Percentiles rank a stretch among this genome's conserved stretches.
Conservation (phyloP, 2,329 filamentous ascomycete genomes). For the Meredithiella fracta region DNA sequence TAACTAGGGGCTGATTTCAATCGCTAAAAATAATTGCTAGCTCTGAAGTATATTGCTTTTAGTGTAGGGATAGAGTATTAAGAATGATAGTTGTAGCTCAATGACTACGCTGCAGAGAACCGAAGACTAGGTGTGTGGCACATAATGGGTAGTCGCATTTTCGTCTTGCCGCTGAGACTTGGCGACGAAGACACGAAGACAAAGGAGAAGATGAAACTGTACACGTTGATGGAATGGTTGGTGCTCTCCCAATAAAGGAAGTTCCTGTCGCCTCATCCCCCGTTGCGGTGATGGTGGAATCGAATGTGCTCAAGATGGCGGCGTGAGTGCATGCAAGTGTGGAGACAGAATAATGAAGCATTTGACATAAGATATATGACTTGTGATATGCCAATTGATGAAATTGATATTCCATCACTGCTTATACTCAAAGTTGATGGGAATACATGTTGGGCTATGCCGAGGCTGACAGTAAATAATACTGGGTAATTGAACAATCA, state of each 20-base stretch:
- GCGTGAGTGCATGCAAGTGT: background rate
- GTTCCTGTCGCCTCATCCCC: background rate
- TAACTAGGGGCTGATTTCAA: constrained; percentile 1
- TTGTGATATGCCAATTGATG: no score
- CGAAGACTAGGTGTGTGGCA: no score
- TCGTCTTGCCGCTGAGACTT: background rate
- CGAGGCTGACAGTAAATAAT: no score
- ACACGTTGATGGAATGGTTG: background rate
- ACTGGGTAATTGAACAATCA: no score
- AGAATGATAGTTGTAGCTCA: background rate
- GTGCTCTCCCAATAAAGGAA: background rate
- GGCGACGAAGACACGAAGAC: no score
- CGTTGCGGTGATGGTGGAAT: background rate
- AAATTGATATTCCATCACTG: no score
- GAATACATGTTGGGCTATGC: no score
- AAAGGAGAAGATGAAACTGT: background rate
- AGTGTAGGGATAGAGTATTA: background rate
- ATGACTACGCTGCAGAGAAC: background rate
- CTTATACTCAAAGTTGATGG: no score
- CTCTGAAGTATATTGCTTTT: no score
- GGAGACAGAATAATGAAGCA: background rate
- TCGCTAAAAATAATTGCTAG: no score
- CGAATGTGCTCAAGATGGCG: background rate
- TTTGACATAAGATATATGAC: background rate
- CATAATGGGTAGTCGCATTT: background rate